Evolutionary conservation across 192 early-diverging fungal species (phyloP).

Genomic region (Gonapodya prolifera): DNA sequence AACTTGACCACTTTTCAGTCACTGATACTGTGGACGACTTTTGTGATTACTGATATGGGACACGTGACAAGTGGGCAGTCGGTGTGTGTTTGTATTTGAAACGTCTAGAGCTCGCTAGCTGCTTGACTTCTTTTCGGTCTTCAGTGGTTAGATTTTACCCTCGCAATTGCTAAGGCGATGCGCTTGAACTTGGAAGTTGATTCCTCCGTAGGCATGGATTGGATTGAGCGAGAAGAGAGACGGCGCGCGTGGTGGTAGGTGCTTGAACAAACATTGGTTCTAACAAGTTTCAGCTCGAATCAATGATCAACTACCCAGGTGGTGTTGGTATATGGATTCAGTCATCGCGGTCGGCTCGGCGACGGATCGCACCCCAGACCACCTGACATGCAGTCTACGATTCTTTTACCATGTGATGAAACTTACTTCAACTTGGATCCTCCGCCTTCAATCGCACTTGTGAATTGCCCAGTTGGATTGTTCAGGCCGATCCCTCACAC

Average conservation of each 20-base stretch:
- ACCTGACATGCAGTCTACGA: background rate
- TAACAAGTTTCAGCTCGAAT: too few relatives aligned
- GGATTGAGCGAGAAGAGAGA: background rate
- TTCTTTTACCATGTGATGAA: background rate
- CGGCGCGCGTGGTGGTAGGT: background rate
- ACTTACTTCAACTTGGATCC: background rate
- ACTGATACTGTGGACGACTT: background rate
- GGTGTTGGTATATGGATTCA: background rate
- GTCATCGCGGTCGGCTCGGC: background rate
- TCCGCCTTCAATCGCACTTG: background rate
- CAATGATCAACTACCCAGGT: background rate
- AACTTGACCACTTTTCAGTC: background rate
- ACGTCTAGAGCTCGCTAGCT: background rate
- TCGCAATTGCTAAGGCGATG: background rate
- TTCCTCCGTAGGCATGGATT: background rate
- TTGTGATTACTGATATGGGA: background rate
- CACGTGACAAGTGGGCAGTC: background rate
- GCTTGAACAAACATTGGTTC: background rate
- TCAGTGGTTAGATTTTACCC: background rate
- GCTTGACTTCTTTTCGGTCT: background rate
- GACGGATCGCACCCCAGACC: background rate
- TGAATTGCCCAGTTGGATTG: background rate
- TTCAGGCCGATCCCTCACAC: background rate
- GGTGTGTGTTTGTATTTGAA: background rate
- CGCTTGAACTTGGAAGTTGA: background rate